These are phyloP conservation scores for Erigeron canadensis DNA, from an alignment of 129 eudicot genomes.

Conservation along the genomic window DNA sequence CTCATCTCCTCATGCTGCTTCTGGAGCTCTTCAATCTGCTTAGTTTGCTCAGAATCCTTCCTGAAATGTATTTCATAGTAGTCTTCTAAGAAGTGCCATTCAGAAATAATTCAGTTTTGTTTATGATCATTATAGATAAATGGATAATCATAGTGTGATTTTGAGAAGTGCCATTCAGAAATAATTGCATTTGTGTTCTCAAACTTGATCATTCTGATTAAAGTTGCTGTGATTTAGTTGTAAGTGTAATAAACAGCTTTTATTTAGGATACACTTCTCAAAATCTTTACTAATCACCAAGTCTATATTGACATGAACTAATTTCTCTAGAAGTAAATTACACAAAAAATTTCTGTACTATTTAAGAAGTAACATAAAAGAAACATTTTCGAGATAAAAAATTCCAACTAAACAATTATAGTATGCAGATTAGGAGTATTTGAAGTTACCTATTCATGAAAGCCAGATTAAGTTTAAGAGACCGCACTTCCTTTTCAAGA, in stretches of 20 bases:
- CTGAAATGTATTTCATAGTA: slow-evolving; percentile 38
- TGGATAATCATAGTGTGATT: neutral
- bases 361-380: neutral
- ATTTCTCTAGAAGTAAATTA: too few relatives aligned
- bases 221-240: neutral
- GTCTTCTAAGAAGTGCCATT: neutral
- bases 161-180: too few relatives aligned
- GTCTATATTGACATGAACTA: neutral
- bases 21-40: slow-evolving; percentile 74
- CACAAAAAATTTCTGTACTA: neutral
- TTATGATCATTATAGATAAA: neutral
- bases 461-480: slow-evolving; percentile 77
- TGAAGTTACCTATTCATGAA: slow-evolving; percentile 76
- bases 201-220: neutral
- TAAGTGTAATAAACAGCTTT: neutral
- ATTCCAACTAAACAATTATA: neutral
- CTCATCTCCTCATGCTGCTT: slow-evolving; percentile 62
- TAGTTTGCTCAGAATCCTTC: slow-evolving; percentile 83
- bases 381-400: neutral
- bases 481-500: slow-evolving; percentile 90
- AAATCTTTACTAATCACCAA: neutral
- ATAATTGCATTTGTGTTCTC: neutral
- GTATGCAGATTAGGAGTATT: neutral
- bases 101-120: neutral
- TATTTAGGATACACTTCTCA: neutral